A percentile compares a stretch with the other conserved stretches of the same genome.
phyloP scores from a whole-genome alignment of 495 filamentous ascomycete genomes.

The Penicillium ochrochloron region DNA sequence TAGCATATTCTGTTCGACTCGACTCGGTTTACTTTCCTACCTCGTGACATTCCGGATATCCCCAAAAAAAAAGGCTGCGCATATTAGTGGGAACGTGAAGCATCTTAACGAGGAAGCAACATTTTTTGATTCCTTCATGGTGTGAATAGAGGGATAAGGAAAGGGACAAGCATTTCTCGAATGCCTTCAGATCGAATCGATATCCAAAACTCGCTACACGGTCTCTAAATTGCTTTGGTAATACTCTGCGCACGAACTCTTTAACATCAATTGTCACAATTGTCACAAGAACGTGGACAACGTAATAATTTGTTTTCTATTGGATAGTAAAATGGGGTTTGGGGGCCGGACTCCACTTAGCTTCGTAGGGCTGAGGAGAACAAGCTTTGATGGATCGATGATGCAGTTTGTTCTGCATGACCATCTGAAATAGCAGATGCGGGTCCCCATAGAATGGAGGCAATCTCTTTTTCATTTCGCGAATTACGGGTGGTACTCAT shows the following conservation, averaged over 20 bases:
- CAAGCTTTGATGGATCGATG: not conserved
- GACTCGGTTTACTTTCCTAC: not conserved
- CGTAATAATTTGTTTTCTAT: not conserved
- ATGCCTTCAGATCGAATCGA: too few relatives aligned
- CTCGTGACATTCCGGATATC: not conserved
- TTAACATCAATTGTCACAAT: too few relatives aligned
- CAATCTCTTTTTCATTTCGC: not conserved
- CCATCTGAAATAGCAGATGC: not conserved
- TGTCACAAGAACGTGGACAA: not conserved
- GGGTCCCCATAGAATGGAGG: not conserved
- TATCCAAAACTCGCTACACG: too few relatives aligned
- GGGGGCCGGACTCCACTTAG: constrained; percentile 1
- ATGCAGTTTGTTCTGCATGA: not conserved
- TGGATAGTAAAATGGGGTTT: not conserved
- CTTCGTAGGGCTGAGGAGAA: constrained; percentile 2
- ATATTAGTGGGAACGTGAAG: not conserved
- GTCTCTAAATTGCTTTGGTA: too few relatives aligned
- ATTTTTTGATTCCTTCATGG: too few relatives aligned
- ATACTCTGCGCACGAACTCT: too few relatives aligned
- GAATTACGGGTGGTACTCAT: not conserved
- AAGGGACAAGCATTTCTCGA: too few relatives aligned
- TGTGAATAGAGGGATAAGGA: too few relatives aligned
- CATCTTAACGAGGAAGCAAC: not conserved
- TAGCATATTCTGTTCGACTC: not conserved
- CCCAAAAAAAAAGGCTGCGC: not conserved